These are phyloP conservation scores for Psilocybe subaeruginosa DNA, from an alignment of 768 basidiomycete species.

Conservation along the genomic window DNA sequence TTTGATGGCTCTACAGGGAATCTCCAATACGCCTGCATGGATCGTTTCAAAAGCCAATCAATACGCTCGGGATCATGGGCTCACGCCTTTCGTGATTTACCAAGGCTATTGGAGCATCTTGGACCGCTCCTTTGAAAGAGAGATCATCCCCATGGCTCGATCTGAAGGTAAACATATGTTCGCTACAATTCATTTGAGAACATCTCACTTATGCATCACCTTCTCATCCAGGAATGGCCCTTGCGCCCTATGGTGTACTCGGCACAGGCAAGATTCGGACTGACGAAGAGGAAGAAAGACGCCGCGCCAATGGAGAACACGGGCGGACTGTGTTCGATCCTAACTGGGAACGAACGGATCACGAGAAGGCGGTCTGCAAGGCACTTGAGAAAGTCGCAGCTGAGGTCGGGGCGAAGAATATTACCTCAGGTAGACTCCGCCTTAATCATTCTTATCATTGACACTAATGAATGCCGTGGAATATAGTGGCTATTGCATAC, in stretches of 20 bases:
- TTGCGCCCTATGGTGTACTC: slow-evolving; percentile 35
- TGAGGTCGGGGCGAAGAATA: slow-evolving; percentile 47
- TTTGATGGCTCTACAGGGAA: slow-evolving; percentile 27
- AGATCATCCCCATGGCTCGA: slow-evolving; percentile 51
- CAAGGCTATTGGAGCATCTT: slow-evolving; percentile 50
- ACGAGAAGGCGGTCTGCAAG: slow-evolving; percentile 41
- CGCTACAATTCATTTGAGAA: slow-evolving; percentile 8
- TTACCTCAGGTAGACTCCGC: not conserved
- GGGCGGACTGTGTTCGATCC: slow-evolving; percentile 34
- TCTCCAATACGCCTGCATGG: slow-evolving; percentile 51
- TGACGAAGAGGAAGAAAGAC: slow-evolving; percentile 41
- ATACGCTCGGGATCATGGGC: slow-evolving; percentile 49
- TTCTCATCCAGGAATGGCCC: slow-evolving; percentile 29
- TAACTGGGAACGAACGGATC: slow-evolving; percentile 49
- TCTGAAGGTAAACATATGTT: slow-evolving; percentile 36
- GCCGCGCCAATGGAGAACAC: slow-evolving; percentile 33
- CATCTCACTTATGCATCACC: not conserved
- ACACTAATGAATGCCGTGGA: too few relatives aligned
- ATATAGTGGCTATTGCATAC: slow-evolving; percentile 53
- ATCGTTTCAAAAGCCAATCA: slow-evolving; percentile 50
- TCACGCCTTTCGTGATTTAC: slow-evolving; percentile 57
- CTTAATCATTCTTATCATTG: too few relatives aligned
- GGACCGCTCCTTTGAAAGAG: slow-evolving; percentile 52
- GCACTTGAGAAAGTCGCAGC: slow-evolving; percentile 53
- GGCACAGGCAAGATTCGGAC: slow-evolving; percentile 53